phyloP scores from a whole-genome alignment of 805 yeast species.

The Pichia ethanolica region DNA sequence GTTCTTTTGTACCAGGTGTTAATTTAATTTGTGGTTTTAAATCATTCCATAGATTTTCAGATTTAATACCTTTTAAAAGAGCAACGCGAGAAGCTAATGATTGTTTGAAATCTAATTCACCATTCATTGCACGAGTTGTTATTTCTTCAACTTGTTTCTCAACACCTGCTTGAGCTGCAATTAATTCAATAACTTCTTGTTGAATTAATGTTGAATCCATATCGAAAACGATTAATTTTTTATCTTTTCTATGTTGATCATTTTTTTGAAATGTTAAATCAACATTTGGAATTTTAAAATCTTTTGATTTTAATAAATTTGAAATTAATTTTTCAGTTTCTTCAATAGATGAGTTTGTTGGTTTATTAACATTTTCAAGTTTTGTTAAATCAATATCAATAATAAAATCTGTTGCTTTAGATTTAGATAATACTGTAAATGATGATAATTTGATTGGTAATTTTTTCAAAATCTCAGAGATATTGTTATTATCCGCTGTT shows the following conservation, averaged over 20 bases:
- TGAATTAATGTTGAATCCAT: conserved; percentile 96
- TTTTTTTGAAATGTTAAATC: conserved; percentile 39
- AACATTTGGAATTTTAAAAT: conserved; percentile 18
- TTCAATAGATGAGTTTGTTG: conserved; percentile 13
- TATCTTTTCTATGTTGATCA: conserved; percentile 26
- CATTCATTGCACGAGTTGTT: conserved; percentile 94
- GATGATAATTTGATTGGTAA: conserved; percentile 27
- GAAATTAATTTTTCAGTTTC: conserved; percentile 11
- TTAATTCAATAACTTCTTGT: conserved; percentile 94
- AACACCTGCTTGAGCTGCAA: conserved; percentile 89
- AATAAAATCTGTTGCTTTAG: conserved; percentile 34
- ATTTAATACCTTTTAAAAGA: conserved; percentile 75
- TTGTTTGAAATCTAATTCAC: conserved; percentile 85
- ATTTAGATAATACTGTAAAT: conserved; percentile 24
- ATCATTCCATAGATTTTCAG: conserved; percentile 67
- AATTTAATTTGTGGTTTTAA: conserved; percentile 60
- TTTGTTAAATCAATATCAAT: conserved; percentile 20
- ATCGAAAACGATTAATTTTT: conserved; percentile 77
- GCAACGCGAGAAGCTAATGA: conserved; percentile 69
- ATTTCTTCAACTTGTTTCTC: conserved; percentile 82
- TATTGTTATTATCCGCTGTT: conserved; percentile 14
- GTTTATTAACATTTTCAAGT: not conserved
- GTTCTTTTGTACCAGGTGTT: conserved; percentile 81
- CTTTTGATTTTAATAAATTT: conserved; percentile 14
- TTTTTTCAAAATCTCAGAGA: conserved; percentile 21